These are phyloP conservation scores for Otatea glauca DNA, from an alignment of 176 grass and related monocot species.

Conservation along the genomic window DNA sequence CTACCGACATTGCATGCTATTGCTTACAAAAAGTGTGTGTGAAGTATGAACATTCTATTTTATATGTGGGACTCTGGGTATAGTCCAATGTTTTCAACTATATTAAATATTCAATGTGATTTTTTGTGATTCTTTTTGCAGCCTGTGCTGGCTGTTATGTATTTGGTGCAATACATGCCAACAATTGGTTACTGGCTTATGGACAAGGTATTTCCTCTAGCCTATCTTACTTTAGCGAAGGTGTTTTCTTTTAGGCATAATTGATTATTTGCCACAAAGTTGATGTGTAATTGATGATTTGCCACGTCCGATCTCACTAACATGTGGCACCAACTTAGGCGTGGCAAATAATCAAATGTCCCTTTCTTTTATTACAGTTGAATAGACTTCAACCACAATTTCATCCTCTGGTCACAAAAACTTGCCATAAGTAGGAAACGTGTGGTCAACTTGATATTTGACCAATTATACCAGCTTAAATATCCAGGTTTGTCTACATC, in stretches of 20 bases:
- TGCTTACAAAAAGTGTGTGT: neutral
- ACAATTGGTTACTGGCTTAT: conserved; percentile 85
- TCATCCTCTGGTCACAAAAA: neutral
- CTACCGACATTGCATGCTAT: neutral
- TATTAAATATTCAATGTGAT: conserved; percentile 15
- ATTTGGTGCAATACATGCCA: conserved; percentile 90
- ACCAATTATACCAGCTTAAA: neutral
- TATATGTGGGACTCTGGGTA: neutral
- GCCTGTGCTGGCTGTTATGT: conserved; percentile 94
- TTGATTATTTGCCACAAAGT: too few relatives aligned
- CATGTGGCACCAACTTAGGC: too few relatives aligned
- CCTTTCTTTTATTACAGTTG: conserved; percentile 1
- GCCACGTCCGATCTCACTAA: too few relatives aligned
- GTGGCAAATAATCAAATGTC: too few relatives aligned
- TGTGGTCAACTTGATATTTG: neutral
- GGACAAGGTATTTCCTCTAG: conserved; percentile 76
- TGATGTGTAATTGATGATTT: too few relatives aligned
- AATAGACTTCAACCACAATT: neutral
- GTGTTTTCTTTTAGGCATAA: neutral
- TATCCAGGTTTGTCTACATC: neutral
- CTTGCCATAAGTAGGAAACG: neutral
- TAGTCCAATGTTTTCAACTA: conserved; percentile 14
- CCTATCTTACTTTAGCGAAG: conserved; percentile 13
- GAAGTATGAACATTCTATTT: conserved; percentile 1
- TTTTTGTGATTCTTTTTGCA: conserved; percentile 47